Base-by-base conservation (phyloP, 2,329 filamentous ascomycete genomes). In the Xylaria sp. region DNA sequence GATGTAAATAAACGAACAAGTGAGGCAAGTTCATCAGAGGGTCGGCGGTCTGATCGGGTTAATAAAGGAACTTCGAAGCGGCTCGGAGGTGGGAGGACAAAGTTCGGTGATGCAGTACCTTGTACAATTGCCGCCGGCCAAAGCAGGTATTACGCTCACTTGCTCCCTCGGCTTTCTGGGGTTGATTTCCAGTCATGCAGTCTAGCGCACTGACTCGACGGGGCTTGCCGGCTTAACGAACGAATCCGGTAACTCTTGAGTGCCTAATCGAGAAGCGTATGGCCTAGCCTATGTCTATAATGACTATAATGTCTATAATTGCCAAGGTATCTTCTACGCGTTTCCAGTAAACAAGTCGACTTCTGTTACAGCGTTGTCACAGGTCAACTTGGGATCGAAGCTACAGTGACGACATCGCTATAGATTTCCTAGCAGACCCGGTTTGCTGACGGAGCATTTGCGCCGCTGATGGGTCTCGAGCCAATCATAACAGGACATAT, bases 31-130 rank as follows among this genome's bases (percentile, higher is more conserved):
- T 28, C 12, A 3, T 57, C 1, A 18, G 34, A 48, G 34, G 41
- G 48, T 18, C 12, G 34, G 23, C 20, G 63, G 28, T 36, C 41
- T 2, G 50, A 36, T 61, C 30, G 52, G 46, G 52, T 64, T 69
- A 72, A 72, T 72, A 72, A 69, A 41, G 32, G 46, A 68, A 52
- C 72, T 71, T 70, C 66, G 67, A 67, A 62, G 66, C 60, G 60
- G 68, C 63, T 56, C 60, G 68, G 57, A 12, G 6, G 28, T 59
- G 28, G 36, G 10, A 63, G 23, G 55, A 10, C 13, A 59, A 56
- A 43, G 62, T 60, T 64, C 23, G 60, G 59, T 62, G 46, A 45
- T 52, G 55, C 50, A 36, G 56, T 34, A n/a, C 28, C 34, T 39
- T 3, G 36, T 39, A 39, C 36, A 34, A 6, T 1, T 32, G 43